A percentile compares a stretch with the other conserved stretches of the same genome.
These are phyloP conservation scores for Xylaria sp. DNA, from an alignment of 2,329 filamentous ascomycete genomes.

Conservation along the genomic window DNA sequence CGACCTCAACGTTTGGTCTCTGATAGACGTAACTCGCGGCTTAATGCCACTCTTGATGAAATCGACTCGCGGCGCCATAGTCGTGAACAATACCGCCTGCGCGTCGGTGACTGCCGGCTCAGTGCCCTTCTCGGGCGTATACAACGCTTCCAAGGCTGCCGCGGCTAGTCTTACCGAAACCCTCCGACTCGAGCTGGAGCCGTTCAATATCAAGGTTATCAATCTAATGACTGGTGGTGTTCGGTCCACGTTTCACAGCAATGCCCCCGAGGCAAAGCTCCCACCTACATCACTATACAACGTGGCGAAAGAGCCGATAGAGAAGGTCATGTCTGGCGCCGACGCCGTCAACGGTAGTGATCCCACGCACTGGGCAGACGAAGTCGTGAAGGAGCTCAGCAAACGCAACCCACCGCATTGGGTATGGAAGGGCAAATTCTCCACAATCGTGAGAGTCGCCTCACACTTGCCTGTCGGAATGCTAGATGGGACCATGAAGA, in stretches of 20 bases:
- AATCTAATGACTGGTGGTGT: constrained; percentile 49
- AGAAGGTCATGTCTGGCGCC: constrained; percentile 15
- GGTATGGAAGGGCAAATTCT: constrained; percentile 9
- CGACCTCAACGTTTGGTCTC: constrained; percentile 54
- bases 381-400: constrained; percentile 14
- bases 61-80: constrained; percentile 38
- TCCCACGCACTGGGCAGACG: constrained; percentile 10
- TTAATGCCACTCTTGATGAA: constrained; percentile 52
- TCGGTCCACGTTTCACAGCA: constrained; percentile 43
- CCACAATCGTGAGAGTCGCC: constrained; percentile 9
- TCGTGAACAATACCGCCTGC: constrained; percentile 35
- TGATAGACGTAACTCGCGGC: constrained; percentile 53
- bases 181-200: constrained; percentile 55
- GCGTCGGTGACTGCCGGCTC: constrained; percentile 52
- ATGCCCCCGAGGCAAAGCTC: constrained; percentile 4
- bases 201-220: constrained; percentile 52
- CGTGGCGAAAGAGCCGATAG: constrained; percentile 5
- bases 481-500: constrained; percentile 9
- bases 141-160: constrained; percentile 58
- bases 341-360: constrained; percentile 20
- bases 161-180: constrained; percentile 53
- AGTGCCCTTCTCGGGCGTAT: constrained; percentile 54
- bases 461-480: constrained; percentile 15
- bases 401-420: constrained; percentile 19
- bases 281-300: constrained; percentile 17